Evolutionary conservation across 129 eudicot genomes (phyloP), one percentile per base, ranked within the genome.

Genomic region (Flaveria brownii): DNA sequence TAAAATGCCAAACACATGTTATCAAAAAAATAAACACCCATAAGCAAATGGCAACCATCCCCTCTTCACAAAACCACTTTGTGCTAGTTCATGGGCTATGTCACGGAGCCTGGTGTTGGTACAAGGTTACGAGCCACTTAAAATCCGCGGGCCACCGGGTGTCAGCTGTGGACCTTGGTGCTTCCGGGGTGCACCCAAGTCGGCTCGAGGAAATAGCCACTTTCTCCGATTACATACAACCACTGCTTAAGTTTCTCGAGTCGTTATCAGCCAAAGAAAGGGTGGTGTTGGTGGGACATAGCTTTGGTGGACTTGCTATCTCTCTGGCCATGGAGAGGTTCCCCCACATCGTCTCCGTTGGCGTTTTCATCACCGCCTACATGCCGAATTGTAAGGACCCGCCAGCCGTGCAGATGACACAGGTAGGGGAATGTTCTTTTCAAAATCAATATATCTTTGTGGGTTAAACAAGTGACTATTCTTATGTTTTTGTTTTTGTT

Each of bases 81-180:
- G 91, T 89, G 26, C 89, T 86, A 5, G 89, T 89, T 51, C 91
- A 89, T 59, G 88, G 91, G 13, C 42, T 78, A 52, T 39, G 87
- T 49, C 96, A 84, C 57, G 89, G 91, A 78, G 88, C 88, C 25
- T 89, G 96, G 91, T 85, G 88, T 74, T 89, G 96, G 96, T 89
- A 86, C 82, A 89, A 84, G 71, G 79, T 87, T 14, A 82, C 75
- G 9, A 36, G 52, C 71, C 55, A 81, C 73, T 86, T 89, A 2
- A 70, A 71, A 66, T 45, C 62, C 9, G 74, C 76, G 3, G 89
- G 96, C 22, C 85, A 87, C 67, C 77, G 56, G 1, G 91, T 81
- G 33, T 85, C 85, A 5, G 88, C 92, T 1, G 22, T 89, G 46
- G 91, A 87, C 85, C 88, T 89, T 15, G 88, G 77, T 51, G 91